Conservation (phyloP, 495 filamentous ascomycete species). For the Corynascus novoguineensis region DNA sequence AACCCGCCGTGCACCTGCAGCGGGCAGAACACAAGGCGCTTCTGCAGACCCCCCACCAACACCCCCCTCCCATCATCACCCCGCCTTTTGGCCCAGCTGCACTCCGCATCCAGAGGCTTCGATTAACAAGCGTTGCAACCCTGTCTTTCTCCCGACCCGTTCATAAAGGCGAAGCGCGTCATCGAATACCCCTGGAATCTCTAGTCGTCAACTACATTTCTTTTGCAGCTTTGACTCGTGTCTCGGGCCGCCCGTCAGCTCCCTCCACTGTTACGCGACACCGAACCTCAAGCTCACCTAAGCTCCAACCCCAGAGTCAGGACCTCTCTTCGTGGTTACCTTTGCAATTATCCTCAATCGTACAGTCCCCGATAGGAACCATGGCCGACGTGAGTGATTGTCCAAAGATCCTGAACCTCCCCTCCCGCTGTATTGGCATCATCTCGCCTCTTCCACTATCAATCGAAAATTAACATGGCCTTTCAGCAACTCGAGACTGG, state of each 20-base stretch:
- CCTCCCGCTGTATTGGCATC: background rate
- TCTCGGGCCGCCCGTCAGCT: too few relatives aligned
- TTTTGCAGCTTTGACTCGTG: too few relatives aligned
- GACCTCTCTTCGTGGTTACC: background rate
- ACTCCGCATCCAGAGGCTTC: constrained; percentile 13
- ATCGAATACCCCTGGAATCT: background rate
- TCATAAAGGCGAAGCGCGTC: constrained; percentile 4
- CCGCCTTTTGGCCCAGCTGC: constrained; percentile 11
- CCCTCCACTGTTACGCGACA: too few relatives aligned
- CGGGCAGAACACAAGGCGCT: background rate
- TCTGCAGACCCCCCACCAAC: constrained; percentile 1
- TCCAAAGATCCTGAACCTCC: background rate
- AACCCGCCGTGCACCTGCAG: constrained; percentile 2
- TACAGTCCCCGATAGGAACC: background rate
- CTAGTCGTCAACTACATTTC: too few relatives aligned
- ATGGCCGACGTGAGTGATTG: constrained; percentile 7
- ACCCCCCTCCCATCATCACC: constrained; percentile 2
- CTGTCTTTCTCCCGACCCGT: constrained; percentile 1
- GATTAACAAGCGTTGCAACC: constrained; percentile 10
- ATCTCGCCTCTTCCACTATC: background rate
- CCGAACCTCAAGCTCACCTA: too few relatives aligned
- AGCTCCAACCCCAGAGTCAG: background rate
- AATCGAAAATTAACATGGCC: background rate
- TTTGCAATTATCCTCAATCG: background rate
- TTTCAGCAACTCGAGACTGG: constrained; percentile 57